phyloP scores from a whole-genome alignment of 495 filamentous ascomycete species.

The Parachaetomium inaequale region DNA sequence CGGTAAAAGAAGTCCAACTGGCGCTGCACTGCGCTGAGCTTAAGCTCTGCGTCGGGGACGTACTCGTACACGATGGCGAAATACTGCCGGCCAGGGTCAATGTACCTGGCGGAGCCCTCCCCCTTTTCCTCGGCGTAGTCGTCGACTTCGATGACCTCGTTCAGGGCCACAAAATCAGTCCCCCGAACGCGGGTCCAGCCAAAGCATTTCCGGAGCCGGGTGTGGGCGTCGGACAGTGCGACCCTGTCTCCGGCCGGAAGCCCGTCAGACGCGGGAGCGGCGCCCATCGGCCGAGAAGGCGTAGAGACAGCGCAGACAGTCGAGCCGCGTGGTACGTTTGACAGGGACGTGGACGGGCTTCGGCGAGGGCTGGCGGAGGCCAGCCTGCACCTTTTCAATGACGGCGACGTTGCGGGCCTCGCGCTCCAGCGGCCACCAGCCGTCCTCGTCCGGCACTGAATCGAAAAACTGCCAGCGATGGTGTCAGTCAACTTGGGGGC shows the following conservation, averaged over 20 bases:
- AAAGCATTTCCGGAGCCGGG: conserved; percentile 4
- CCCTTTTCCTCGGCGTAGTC: neutral
- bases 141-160: neutral
- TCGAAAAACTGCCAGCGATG: neutral
- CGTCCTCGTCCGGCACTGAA: neutral
- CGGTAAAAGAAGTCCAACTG: conserved; percentile 11
- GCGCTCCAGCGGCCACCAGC: conserved; percentile 12
- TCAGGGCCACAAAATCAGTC: conserved; percentile 2
- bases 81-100: neutral
- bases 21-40: neutral
- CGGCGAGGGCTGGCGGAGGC: conserved; percentile 8
- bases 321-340: neutral
- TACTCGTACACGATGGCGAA: conserved; percentile 14
- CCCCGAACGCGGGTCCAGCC: conserved; percentile 10
- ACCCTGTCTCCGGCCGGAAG: neutral
- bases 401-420: conserved; percentile 14
- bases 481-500: neutral
- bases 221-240: neutral
- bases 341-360: neutral
- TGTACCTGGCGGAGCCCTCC: neutral
- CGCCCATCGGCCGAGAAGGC: conserved; percentile 1
- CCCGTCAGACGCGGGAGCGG: neutral
- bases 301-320: conserved; percentile 10
- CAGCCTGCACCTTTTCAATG: conserved; percentile 10
- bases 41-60: neutral